A percentile compares a stretch with the other conserved stretches of the same genome.
phyloP scores from a whole-genome alignment of 2,329 filamentous ascomycete genomes.

The Cercospora zeina region DNA sequence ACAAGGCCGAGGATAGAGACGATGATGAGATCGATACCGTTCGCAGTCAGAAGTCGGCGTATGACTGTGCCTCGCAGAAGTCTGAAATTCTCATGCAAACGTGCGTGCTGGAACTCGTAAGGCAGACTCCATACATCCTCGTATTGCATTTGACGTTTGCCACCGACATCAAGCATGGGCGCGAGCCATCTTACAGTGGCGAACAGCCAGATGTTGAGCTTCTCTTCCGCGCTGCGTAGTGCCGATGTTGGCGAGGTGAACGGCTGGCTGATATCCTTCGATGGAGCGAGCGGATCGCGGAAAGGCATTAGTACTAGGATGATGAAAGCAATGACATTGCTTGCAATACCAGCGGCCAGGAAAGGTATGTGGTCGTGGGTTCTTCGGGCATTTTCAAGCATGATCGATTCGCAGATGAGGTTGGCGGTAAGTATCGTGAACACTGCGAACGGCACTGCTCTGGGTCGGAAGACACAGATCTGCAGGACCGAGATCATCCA shows the following conservation, averaged over 20 bases:
- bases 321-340: constrained; percentile 51
- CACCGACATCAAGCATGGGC: constrained; percentile 68
- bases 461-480: constrained; percentile 32
- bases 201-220: constrained; percentile 76
- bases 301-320: constrained; percentile 69
- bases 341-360: constrained; percentile 30
- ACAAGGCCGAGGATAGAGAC: constrained; percentile 64
- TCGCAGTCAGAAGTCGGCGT: constrained; percentile 68
- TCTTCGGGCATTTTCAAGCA: constrained; percentile 27
- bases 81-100: constrained; percentile 72
- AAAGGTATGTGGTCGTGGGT: constrained; percentile 16
- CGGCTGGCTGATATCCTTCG: constrained; percentile 60
- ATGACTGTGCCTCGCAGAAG: constrained; percentile 72
- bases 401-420: constrained; percentile 30
- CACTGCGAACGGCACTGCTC: constrained; percentile 33
- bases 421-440: constrained; percentile 31
- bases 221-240: constrained; percentile 76
- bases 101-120: constrained; percentile 77
- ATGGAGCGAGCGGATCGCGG: constrained; percentile 58
- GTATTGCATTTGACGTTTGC: constrained; percentile 66
- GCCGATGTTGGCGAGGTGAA: constrained; percentile 57
- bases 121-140: constrained; percentile 79
- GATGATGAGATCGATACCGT: constrained; percentile 74
- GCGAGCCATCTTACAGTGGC: constrained; percentile 82
- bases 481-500: constrained; percentile 33